Evolutionary conservation across 257 asterid species (phyloP).

Genomic region (Solanum lycopersicoides): DNA sequence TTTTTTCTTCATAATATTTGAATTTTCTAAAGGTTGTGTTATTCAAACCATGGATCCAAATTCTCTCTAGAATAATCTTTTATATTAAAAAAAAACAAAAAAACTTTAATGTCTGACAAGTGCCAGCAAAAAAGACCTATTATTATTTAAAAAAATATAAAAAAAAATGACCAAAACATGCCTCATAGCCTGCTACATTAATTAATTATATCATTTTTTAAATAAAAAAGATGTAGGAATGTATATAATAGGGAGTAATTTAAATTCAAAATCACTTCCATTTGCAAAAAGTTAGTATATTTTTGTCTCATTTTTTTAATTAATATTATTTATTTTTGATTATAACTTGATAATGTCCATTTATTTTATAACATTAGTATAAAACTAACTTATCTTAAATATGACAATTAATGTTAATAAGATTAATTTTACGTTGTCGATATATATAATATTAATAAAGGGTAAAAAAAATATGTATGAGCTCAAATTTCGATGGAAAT

Average conservation of each 20-base stretch:
- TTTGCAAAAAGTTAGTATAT: no score
- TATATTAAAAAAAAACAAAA: not conserved
- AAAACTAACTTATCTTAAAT: not conserved
- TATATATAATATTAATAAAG: not conserved
- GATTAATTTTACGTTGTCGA: not conserved
- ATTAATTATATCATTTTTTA: not conserved
- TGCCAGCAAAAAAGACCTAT: not conserved
- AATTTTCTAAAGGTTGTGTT: not conserved
- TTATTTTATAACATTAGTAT: not conserved
- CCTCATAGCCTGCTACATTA: not conserved
- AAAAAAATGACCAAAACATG: not conserved
- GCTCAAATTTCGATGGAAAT: not conserved
- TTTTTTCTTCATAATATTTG: not conserved
- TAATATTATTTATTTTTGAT: no score
- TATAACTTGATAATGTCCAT: not conserved
- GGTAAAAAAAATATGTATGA: not conserved
- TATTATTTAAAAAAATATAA: not conserved
- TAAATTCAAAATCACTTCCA: not conserved
- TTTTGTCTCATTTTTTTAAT: not conserved
- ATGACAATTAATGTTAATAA: not conserved
- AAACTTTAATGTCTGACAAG: not conserved
- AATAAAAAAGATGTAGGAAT: not conserved
- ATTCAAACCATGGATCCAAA: not conserved
- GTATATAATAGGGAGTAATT: not conserved
- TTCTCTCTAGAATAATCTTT: not conserved